Evolutionary conservation across 805 yeast species (phyloP).

Genomic region (Candida fluviatilis): DNA sequence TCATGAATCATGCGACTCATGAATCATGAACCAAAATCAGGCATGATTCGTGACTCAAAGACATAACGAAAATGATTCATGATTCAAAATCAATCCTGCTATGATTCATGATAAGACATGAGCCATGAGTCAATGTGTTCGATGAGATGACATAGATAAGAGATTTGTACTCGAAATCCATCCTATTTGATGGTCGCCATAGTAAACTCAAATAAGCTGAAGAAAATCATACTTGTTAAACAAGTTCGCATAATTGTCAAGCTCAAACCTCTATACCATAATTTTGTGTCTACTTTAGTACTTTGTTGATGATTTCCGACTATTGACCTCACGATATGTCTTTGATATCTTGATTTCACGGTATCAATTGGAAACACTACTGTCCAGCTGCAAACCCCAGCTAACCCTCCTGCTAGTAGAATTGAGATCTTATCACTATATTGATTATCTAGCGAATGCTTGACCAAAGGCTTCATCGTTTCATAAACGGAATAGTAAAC

Average conservation of each 20-base stretch:
- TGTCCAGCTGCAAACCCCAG: conserved; percentile 2
- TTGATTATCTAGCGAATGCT: background rate
- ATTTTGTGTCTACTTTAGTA: background rate
- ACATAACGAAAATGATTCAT: too few relatives aligned
- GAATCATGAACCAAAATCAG: too few relatives aligned
- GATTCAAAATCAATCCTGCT: too few relatives aligned
- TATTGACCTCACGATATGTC: background rate
- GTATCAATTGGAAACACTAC: conserved; percentile 1
- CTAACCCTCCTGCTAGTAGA: conserved; percentile 1
- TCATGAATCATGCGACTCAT: too few relatives aligned
- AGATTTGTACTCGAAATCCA: background rate
- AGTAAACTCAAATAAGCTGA: conserved; percentile 1
- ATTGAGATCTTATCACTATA: background rate
- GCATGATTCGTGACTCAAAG: too few relatives aligned
- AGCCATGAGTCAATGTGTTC: too few relatives aligned
- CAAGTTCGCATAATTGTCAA: background rate
- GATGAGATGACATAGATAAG: too few relatives aligned
- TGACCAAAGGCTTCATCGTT: background rate
- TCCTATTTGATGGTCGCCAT: background rate
- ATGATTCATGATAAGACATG: too few relatives aligned
- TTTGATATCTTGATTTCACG: conserved; percentile 1
- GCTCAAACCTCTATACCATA: conserved; percentile 1
- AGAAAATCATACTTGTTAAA: conserved; percentile 3
- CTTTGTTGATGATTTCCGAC: background rate
- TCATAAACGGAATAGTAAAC: conserved; percentile 1